phyloP scores from a whole-genome alignment of 768 basidiomycete genomes.

The Russula emetica region DNA sequence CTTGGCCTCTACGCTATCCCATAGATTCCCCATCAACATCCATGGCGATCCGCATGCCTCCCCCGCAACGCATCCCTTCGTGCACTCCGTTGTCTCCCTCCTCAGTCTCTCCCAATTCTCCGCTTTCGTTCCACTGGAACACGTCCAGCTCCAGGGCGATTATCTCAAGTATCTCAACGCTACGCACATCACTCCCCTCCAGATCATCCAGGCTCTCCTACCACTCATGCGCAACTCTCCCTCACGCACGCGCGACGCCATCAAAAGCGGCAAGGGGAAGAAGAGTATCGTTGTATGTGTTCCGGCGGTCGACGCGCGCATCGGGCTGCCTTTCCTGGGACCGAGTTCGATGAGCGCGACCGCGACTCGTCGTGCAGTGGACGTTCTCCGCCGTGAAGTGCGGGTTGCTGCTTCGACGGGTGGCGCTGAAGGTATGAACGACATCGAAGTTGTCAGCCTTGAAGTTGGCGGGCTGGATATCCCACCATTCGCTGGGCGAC shows the following conservation, averaged over 20 bases:
- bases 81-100: conserved; percentile 76
- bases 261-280: conserved; percentile 40
- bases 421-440: conserved; percentile 54
- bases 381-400: conserved; percentile 72
- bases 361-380: conserved; percentile 63
- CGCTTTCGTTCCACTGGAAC: conserved; percentile 61
- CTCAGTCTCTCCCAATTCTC: conserved; percentile 48
- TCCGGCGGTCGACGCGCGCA: conserved; percentile 65
- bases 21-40: conserved; percentile 73
- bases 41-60: conserved; percentile 78
- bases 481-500: conserved; percentile 29
- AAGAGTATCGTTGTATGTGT: conserved; percentile 66
- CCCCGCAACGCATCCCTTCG: conserved; percentile 59
- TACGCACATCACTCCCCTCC: conserved; percentile 73
- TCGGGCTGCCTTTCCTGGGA: conserved; percentile 63
- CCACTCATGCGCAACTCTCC: conserved; percentile 72
- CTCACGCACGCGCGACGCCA: conserved; percentile 48
- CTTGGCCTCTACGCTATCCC: conserved; percentile 70
- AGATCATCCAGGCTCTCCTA: conserved; percentile 69
- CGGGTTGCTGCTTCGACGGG: conserved; percentile 52
- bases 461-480: conserved; percentile 62
- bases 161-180: conserved; percentile 71
- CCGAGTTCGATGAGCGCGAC: conserved; percentile 75
- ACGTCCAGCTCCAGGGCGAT: conserved; percentile 54
- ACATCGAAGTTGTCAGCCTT: conserved; percentile 63